Percentiles rank a stretch among this genome's conserved stretches.
Conservation (phyloP, 257 asterid species). For the Solanum medicagineum region DNA sequence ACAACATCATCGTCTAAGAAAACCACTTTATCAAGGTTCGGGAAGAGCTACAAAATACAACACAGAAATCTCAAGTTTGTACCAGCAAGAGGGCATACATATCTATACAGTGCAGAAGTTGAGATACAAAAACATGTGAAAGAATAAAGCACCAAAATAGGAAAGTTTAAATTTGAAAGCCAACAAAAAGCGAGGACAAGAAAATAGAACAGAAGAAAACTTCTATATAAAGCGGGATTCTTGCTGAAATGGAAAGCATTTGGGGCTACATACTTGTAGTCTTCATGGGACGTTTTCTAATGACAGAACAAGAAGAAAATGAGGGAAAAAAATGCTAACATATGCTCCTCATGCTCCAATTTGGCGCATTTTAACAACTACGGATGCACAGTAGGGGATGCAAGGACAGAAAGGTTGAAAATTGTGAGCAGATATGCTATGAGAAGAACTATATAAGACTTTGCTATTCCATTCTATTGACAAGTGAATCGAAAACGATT, state of each 20-base stretch:
- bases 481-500: not conserved
- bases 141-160: not conserved
- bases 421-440: not conserved
- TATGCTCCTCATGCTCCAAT: not conserved
- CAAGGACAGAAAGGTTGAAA: not conserved
- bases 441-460: not conserved
- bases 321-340: not conserved
- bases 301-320: not conserved
- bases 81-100: not conserved
- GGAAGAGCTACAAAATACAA: conserved; percentile 71
- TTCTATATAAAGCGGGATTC: not conserved
- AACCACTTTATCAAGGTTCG: conserved; percentile 84
- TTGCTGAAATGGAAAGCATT: not conserved
- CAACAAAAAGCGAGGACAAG: not conserved
- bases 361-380: not conserved
- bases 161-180: not conserved
- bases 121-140: not conserved
- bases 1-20: conserved; percentile 97
- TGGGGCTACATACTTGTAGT: not conserved
- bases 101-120: not conserved
- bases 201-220: not conserved
- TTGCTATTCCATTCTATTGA: not conserved
- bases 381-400: not conserved
- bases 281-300: not conserved
- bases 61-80: not conserved